Base-by-base conservation (phyloP, 352 stramenopile genomes). In the Thalassiosira mediterranea region DNA sequence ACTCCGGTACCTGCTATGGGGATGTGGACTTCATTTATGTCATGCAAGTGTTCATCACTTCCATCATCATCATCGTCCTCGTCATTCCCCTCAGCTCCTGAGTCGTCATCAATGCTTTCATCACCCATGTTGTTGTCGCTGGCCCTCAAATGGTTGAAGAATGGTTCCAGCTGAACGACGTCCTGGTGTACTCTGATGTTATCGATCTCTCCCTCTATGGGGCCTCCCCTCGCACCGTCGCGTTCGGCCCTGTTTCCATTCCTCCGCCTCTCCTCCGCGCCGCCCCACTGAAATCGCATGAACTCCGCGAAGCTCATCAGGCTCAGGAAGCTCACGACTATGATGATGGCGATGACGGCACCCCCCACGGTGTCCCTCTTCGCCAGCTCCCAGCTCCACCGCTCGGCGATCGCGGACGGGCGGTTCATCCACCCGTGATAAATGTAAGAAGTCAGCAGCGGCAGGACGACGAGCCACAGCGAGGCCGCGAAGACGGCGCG, bases 221-320 rank as follows among this genome's bases (percentile, higher is more conserved):
- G 53, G 23, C 10, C 3, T 37, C 11, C 13, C 25, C 25, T 49
- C 25, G 25, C 32, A 34, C 47, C 32, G 11, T 46, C 15, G 32
- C 26, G 59, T 25, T 26, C 17, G 21, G 53, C 23, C 15, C 28
- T 53, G 51, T 47, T 48, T 34, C 59, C 29, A 60, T 70, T 64
- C 11, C 37, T 23, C 23, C 37, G 25, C 15, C 40, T 19, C 21
- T 32, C 60, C 40, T 46, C 42, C 8, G 28, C 56, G 5, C 54
- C 73, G 13, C 31, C 57, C 76, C 96, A 87, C 56, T 97, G 91
- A 82, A 97, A 96, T 59, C 94, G 86, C 59, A 97, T 79, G 67
- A 97, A 97, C 65, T 97, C 94, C 3, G 93, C 91, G 74, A 97
- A 96, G 38, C 94, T 97, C 95, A 98, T 98, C 21, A 98, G 79